Evolutionary conservation across 2,329 filamentous ascomycete genomes (phyloP), one percentile per base, ranked within the genome.

Genomic region (Pyrenophora seminiperda): DNA sequence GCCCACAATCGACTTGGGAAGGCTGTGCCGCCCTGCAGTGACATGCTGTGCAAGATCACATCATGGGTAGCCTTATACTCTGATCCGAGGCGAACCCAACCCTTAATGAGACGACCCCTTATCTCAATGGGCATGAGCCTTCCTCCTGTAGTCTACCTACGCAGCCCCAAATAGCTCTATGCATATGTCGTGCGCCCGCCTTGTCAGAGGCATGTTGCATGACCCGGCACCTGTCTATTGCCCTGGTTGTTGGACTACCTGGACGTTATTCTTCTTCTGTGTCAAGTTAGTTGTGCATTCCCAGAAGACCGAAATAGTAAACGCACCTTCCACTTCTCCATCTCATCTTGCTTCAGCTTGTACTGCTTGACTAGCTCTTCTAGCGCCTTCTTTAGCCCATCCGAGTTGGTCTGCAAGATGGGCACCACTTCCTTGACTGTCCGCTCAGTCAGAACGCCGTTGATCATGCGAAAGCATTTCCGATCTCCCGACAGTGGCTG

Each of bases 391-490:
- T 89, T 94, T 70, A 99, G 73, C 1, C 94, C 93, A 57, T 97
- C 93, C 19, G 91, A 89, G 72, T 99, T 97, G 15, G 91, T 97
- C 77, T 91, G 88, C 54, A 99, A 81, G 19, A 91, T 89, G 5
- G 94, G 94, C 47, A 96, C 81, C 10, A 99, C 90, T 73, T 97
- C 94, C 74, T 91, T 83, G 62, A 99, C 90, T 13, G 93, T 97
- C 63, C 92, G 84, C 79, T 99, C 94, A 45, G 96, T 90, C 50
- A 99, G 79, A 18, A 97, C 92, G 37, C 94, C 94, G 74, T 99
- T 97, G 74, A 99, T 95, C 84, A 99, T 91, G 64, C 94, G 92
- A 77, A 97, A 99, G 77, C 93, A 97, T 79, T 97, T 99, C 67
- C 94, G 89, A 61, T 96, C 89, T 58, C 81, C 83, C 1, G 90